phyloP scores from a whole-genome alignment of 2,329 filamentous ascomycete genomes.

The Aspergillus proliferans region DNA sequence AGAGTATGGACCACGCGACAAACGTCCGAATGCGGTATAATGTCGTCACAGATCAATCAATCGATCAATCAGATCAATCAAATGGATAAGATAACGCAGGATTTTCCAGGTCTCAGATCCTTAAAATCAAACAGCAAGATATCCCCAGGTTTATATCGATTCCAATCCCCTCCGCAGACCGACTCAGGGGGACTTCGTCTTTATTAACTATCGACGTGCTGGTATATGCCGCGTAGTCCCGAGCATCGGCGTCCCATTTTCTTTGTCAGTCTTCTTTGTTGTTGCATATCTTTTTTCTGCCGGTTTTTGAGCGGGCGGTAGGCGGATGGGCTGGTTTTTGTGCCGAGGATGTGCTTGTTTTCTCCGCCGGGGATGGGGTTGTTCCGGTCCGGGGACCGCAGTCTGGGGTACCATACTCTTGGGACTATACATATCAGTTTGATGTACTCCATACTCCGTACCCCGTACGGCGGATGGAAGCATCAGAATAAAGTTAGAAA shows the following conservation, averaged over 20 bases:
- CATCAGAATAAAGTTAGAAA: too few relatives aligned
- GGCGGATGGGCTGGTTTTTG: constrained; percentile 2
- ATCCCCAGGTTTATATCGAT: background rate
- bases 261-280: constrained; percentile 5
- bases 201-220: constrained; percentile 22
- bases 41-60: too few relatives aligned
- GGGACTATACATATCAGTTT: too few relatives aligned
- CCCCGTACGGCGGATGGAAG: too few relatives aligned
- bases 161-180: background rate
- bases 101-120: background rate
- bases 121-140: background rate
- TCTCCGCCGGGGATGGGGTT: background rate
- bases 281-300: background rate
- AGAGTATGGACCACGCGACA: too few relatives aligned
- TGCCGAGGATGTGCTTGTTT: constrained; percentile 11
- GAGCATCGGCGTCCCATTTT: constrained; percentile 22
- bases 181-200: background rate
- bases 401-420: background rate
- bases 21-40: too few relatives aligned
- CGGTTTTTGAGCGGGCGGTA: constrained; percentile 1
- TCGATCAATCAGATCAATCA: too few relatives aligned
- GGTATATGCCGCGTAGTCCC: constrained; percentile 40
- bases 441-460: too few relatives aligned
- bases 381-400: background rate
- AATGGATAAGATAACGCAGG: too few relatives aligned